Conservation (phyloP, 2,329 filamentous ascomycete species). For the Grosmannia clavigera region DNA sequence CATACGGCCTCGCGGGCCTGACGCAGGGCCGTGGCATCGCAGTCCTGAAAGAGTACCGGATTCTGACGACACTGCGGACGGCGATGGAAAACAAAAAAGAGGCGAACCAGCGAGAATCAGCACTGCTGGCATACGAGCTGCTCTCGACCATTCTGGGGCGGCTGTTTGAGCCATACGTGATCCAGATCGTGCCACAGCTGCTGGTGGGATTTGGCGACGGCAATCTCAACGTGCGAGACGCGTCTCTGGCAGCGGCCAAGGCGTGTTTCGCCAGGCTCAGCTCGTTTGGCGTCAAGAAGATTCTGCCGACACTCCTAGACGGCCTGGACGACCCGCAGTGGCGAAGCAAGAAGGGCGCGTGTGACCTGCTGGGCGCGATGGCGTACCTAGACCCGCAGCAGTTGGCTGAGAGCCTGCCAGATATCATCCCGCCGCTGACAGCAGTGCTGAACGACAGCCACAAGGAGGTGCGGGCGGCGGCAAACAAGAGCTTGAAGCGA, state of each 20-base stretch:
- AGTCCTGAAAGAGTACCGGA: slow-evolving; percentile 70
- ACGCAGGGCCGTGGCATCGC: slow-evolving; percentile 78
- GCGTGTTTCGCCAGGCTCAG: slow-evolving; percentile 87
- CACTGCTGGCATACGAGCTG: slow-evolving; percentile 81
- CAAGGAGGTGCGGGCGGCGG: slow-evolving; percentile 85
- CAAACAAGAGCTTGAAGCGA: slow-evolving; percentile 90
- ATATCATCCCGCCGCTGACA: slow-evolving; percentile 93
- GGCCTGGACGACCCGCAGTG: slow-evolving; percentile 92
- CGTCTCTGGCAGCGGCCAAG: slow-evolving; percentile 85
- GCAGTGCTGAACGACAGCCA: slow-evolving; percentile 93
- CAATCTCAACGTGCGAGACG: slow-evolving; percentile 80
- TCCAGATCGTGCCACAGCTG: slow-evolving; percentile 86
- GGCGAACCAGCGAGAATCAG: slow-evolving; percentile 73
- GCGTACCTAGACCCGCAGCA: slow-evolving; percentile 95
- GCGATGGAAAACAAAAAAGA: slow-evolving; percentile 96
- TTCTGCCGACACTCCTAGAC: slow-evolving; percentile 80
- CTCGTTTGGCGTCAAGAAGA: slow-evolving; percentile 90
- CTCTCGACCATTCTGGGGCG: slow-evolving; percentile 75
- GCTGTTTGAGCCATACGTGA: slow-evolving; percentile 91
- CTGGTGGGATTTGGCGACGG: slow-evolving; percentile 80
- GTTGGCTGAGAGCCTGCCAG: slow-evolving; percentile 78
- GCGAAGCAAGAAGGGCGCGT: slow-evolving; percentile 97
- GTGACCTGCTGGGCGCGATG: slow-evolving; percentile 94
- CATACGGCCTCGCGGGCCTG: slow-evolving; percentile 86
- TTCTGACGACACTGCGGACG: slow-evolving; percentile 67